Percentiles rank a stretch among this genome's conserved stretches.
phyloP scores from a whole-genome alignment of 2,329 filamentous ascomycete species.

The Fusarium setosum region DNA sequence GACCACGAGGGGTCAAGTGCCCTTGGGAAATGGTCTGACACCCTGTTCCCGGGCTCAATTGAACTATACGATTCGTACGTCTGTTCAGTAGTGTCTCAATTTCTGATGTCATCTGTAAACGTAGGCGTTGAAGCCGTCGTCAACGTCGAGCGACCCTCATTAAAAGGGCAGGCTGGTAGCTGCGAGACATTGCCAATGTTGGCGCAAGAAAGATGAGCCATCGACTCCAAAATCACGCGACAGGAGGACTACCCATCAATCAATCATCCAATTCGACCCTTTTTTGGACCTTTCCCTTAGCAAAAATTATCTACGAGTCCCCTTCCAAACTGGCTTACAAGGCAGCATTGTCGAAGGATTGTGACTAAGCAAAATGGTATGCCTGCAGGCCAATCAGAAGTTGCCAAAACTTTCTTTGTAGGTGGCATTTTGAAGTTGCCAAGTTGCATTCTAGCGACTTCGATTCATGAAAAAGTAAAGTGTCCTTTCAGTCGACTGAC shows the following conservation, averaged over 20 bases:
- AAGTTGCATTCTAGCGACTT: slow-evolving; percentile 46
- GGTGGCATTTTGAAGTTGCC: slow-evolving; percentile 37
- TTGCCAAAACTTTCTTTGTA: slow-evolving; percentile 31
- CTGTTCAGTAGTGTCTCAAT: slow-evolving; percentile 9
- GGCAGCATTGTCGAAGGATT: background rate
- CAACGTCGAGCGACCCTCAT: slow-evolving; percentile 9
- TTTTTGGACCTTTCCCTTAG: background rate
- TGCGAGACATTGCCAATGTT: slow-evolving; percentile 32
- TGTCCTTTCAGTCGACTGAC: slow-evolving; percentile 42
- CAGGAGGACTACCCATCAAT: background rate
- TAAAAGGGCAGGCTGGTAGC: slow-evolving; percentile 20
- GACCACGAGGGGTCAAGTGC: slow-evolving; percentile 16
- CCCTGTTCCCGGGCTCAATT: background rate
- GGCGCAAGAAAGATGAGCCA: background rate
- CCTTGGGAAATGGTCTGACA: background rate
- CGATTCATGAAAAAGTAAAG: slow-evolving; percentile 35
- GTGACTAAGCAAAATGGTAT: slow-evolving; percentile 29
- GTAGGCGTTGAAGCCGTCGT: slow-evolving; percentile 11
- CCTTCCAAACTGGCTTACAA: slow-evolving; percentile 15
- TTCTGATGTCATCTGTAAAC: slow-evolving; percentile 7
- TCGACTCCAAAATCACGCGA: background rate
- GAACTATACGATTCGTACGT: no score
- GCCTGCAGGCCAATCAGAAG: slow-evolving; percentile 30
- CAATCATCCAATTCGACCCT: background rate
- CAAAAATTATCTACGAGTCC: background rate